Base-by-base conservation (phyloP, 805 yeast species). In the Candida lessepsii region DNA sequence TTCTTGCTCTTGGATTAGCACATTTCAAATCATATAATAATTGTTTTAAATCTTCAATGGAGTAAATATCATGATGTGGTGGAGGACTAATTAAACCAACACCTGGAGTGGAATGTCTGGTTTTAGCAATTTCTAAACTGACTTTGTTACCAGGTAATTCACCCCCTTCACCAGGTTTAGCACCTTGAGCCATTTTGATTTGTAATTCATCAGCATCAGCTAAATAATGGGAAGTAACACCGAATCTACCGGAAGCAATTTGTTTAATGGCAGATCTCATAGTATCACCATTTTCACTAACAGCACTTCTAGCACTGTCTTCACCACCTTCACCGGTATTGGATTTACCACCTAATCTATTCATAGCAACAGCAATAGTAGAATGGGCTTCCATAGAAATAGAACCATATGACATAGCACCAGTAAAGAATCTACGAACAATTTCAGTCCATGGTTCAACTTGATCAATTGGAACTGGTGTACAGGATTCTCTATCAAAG, bases 251-350 rank as follows among this genome's bases (percentile, higher is more conserved):
- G 32, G 96, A 88, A 11, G 99, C 99, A 62, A 91, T 85, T 70
- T 91, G 99, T 71, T 91, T 91, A 62, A 91, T 91, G 18, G 98
- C 88, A n/a, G 98, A 90, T 65, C 98, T 80, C 96, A 91, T 93
- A 7, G 98, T 88, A 63, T 93, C 98, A 57, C 98, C 98, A 53
- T 86, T 86, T 37, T 78, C 83, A 46, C 78, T 76, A 15, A 83
- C 84, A 38, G 75, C 70, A 5, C 96, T 86, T 54, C 97, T 78
- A 58, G 90, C 96, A 35, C 93, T 79, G 59, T 91, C 98, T 67
- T 91, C 99, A 73, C 99, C 99, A 74, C 99, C 99, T 73, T 91
- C 99, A 72, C 99, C 99, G 47, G 98, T 90, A 65, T 91, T 91
- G 35, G 96, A 88, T 67, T 90, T 93, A 52, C 97, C 99, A 39